Evolutionary conservation across 345 rosid species (phyloP).

Genomic region (Populus alba): DNA sequence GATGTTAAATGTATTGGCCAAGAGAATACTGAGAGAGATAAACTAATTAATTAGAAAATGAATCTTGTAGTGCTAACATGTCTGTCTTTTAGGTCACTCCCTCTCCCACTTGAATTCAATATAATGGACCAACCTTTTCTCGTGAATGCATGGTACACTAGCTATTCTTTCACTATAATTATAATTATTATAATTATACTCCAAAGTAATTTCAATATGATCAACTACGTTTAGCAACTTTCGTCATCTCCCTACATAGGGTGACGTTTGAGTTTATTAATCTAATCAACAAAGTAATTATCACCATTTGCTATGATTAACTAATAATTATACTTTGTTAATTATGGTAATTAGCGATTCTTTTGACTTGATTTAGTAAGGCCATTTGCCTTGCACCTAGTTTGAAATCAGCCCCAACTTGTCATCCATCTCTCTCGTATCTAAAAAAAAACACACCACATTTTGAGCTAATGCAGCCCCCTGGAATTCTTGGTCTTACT

Average conservation of each 20-base stretch:
- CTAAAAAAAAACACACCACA: background rate
- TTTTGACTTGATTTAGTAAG: background rate
- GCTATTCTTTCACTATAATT: background rate
- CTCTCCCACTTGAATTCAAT: background rate
- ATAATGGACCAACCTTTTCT: background rate
- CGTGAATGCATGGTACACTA: background rate
- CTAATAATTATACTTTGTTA: background rate
- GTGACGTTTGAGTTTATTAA: conserved; percentile 3
- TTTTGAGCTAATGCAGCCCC: no score
- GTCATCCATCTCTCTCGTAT: background rate
- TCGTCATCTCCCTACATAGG: background rate
- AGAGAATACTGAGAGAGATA: background rate
- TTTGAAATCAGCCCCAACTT: background rate
- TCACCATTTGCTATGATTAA: background rate
- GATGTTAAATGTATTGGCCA: background rate
- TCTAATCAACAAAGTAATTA: background rate
- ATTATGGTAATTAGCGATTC: background rate
- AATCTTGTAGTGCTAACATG: background rate
- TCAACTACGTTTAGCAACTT: background rate
- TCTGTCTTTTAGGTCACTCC: background rate
- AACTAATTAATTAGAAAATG: background rate
- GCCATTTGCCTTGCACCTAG: background rate
- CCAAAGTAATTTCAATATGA: background rate
- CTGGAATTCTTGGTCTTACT: background rate
- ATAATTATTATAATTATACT: no score